Evolutionary conservation across 2,329 filamentous ascomycete genomes (phyloP), one percentile per base, ranked within the genome.

Genomic region (Aspergillus calidoustus): DNA sequence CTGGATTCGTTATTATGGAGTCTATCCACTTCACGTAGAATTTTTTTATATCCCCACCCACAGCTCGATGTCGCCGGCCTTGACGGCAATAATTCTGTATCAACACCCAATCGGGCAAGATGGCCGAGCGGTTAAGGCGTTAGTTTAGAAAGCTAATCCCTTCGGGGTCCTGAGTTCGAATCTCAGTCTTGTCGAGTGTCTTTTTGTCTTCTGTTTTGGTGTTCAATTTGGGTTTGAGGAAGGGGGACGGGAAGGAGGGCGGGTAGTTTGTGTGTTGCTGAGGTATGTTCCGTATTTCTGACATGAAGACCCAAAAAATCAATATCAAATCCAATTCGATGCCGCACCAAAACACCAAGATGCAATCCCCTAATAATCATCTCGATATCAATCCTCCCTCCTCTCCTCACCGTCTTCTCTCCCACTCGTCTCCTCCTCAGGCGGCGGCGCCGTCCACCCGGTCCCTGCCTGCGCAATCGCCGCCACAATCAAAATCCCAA

Each of bases 381-480:
- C 34, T 41, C 4, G 13, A 15, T 38, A 11, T 38, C 31, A 41
- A 41, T 41, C 34, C 9, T 41, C 34, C 9, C 34, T 13, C 11
- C 34, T 41, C 34, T 51, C 17, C 28, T 51, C 60, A 28, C 51
- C 54, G 31, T 51, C 34, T 41, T 41, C 34, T 15, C 34, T 13
- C 15, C 11, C 25, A 28, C 22, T 17, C 13, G 3, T 47, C 22
- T 23, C n/a, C 2, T 34, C 50, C 15, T 49, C 51, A 15, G 19
- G 15, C 13, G 58, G 60, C 9, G 58, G 60, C 15, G 60, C 31
- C 30, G 44, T 80, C 85, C 85, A 88, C 2, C 87, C 87, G 1
- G 86, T 86, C 1, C 81, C 81, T 5, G 86, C 86, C 68, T 89
- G 87, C 17, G 86, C 72, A 2, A 83, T 65, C 1, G 83, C 76